phyloP scores from a whole-genome alignment of 2,329 filamentous ascomycete genomes.

The Trichoderma sp. region DNA sequence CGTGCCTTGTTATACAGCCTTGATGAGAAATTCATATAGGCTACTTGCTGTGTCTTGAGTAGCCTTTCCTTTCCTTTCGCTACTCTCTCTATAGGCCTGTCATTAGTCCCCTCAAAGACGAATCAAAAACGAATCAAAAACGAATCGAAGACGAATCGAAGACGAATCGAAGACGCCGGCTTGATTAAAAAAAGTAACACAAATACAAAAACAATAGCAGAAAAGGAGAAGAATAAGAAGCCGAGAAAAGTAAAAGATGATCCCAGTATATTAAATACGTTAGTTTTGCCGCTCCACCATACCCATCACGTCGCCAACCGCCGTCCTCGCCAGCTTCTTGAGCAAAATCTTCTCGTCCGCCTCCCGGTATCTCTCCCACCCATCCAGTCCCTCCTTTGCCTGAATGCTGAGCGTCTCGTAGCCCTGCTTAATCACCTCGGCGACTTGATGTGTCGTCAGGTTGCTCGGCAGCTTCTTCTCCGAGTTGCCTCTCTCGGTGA shows the following conservation, averaged over 20 bases:
- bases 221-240: not conserved
- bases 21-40: not conserved
- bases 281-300: conserved; percentile 45
- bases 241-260: not conserved
- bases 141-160: not conserved
- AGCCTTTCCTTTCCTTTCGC: not conserved
- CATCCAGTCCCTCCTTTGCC: conserved; percentile 80
- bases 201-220: not conserved
- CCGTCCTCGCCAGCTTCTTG: conserved; percentile 83
- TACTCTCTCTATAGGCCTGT: not conserved
- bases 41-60: not conserved
- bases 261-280: not conserved
- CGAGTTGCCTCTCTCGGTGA: conserved; percentile 57
- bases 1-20: not conserved
- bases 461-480: conserved; percentile 57
- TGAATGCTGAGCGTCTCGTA: conserved; percentile 95
- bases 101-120: not conserved
- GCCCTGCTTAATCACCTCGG: conserved; percentile 90
- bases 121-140: too few relatives aligned
- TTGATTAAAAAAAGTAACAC: not conserved
- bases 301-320: conserved; percentile 63
- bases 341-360: conserved; percentile 79
- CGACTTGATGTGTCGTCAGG: conserved; percentile 80
- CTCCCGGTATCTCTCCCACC: conserved; percentile 85
- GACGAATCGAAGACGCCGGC: not conserved